Evolutionary conservation across 768 basidiomycete species (phyloP).

Genomic region (Leccinum subgranulosum): DNA sequence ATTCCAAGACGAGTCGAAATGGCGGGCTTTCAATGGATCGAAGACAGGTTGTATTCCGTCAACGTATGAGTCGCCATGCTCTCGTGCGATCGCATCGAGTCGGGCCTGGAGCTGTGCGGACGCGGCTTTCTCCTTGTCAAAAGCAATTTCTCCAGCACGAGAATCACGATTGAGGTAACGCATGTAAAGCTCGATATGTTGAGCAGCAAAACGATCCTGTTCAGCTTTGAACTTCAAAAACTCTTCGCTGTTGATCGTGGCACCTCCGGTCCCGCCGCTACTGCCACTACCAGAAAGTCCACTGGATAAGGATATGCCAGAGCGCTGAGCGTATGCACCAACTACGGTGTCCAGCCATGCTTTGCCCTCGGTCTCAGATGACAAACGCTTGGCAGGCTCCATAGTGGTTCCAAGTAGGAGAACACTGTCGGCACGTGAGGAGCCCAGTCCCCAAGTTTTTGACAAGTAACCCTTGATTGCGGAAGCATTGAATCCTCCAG

Average conservation of each 20-base stretch:
- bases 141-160: conserved; percentile 86
- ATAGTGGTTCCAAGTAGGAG: conserved; percentile 88
- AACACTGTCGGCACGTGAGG: conserved; percentile 84
- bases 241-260: conserved; percentile 95
- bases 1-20: conserved; percentile 99
- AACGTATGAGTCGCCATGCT: conserved; percentile 92
- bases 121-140: conserved; percentile 82
- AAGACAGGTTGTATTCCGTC: conserved; percentile 95
- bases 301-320: conserved; percentile 80
- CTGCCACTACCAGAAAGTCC: conserved; percentile 60
- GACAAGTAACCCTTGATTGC: conserved; percentile 85
- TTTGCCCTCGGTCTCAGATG: conserved; percentile 89
- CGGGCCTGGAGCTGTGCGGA: conserved; percentile 71
- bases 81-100: conserved; percentile 82
- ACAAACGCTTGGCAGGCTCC: conserved; percentile 92
- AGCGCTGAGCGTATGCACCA: conserved; percentile 78
- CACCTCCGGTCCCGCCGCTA: conserved; percentile 64
- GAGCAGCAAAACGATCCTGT: conserved; percentile 86
- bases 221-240: conserved; percentile 95
- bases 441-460: conserved; percentile 95
- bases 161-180: conserved; percentile 94
- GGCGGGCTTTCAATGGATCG: conserved; percentile 93
- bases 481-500: conserved; percentile 95
- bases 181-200: conserved; percentile 95
- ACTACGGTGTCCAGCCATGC: conserved; percentile 89